Base-by-base conservation (phyloP, 176 grass and related monocot species). In the Calamus simplicifolius region DNA sequence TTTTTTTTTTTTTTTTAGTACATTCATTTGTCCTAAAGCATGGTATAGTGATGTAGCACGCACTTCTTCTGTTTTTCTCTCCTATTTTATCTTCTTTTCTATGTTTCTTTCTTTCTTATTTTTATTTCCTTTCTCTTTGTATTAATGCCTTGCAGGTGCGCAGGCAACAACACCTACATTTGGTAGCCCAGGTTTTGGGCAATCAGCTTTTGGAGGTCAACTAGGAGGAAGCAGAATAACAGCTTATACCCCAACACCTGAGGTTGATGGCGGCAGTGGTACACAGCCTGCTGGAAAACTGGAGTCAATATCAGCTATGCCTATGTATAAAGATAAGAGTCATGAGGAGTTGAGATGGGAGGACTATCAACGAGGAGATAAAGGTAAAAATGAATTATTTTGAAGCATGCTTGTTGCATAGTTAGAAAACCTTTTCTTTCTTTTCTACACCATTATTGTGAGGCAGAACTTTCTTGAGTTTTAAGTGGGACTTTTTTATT, bases 341-440 rank as follows among this genome's bases (percentile, higher is more conserved):
- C 92, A 96, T 73, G 92, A 96, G 80, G 92, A 96, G 68, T 56
- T 96, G 73, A 83, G 88, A 69, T 93, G 88, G 83, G 88, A 93
- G 56, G 88, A 93, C 64, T 93, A 93, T 73, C 88, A 93, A 62
- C 83, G 80, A 29, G 83, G 88, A 68, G 88, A 93, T 57, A 93
- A 87, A 83, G 88, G 88, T 91, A 48, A 67, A 66, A 19, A 54
- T 50, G 54, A 27, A 26, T 29, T 1, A 70, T 71, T 71, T 4
- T 30, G 19, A 58, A 13, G 0, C 19, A 56, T 19, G 4, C 25
- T 56, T 43, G 2, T 43, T 0, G 7, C 35, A 43, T 43, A 43
- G 8, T 10, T 43, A 10, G 12, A 43, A 43, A 43, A 43, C 10
- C 35, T 2, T 13, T 43, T 43, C 35, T 43, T 43, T 43, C 35